phyloP scores from a whole-genome alignment of 192 early-diverging fungal species.

The Podila clonocystis region DNA sequence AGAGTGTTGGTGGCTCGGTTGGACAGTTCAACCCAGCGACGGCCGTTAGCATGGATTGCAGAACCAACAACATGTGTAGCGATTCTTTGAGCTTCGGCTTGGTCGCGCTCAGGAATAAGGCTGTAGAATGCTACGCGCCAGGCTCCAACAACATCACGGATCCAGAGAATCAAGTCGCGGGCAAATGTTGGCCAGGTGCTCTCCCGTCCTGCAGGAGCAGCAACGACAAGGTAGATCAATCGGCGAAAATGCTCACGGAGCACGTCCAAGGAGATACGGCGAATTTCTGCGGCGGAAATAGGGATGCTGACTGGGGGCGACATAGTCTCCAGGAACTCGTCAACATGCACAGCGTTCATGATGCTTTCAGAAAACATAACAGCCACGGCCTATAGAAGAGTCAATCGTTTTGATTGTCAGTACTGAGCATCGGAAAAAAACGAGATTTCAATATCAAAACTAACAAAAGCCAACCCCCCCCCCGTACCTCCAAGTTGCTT shows the following conservation, averaged over 20 bases:
- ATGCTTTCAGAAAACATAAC: constrained; percentile 47
- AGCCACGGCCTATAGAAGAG: constrained; percentile 31
- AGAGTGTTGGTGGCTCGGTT: constrained; percentile 48
- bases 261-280: constrained; percentile 40
- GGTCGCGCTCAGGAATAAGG: constrained; percentile 39
- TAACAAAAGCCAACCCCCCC: background rate
- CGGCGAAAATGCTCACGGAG: constrained; percentile 46
- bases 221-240: constrained; percentile 45
- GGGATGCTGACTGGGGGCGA: constrained; percentile 26
- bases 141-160: constrained; percentile 48
- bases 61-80: constrained; percentile 49
- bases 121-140: constrained; percentile 52
- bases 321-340: constrained; percentile 35
- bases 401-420: background rate
- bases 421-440: background rate
- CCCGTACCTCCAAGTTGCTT: constrained; percentile 42
- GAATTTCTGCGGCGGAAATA: constrained; percentile 40
- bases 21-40: constrained; percentile 46
- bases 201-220: constrained; percentile 39
- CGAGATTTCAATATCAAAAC: background rate
- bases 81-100: constrained; percentile 43
- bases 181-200: constrained; percentile 48
- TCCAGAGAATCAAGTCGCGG: constrained; percentile 50
- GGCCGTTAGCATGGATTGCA: constrained; percentile 41
- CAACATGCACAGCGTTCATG: constrained; percentile 49